Evolutionary conservation across 768 basidiomycete species (phyloP).

Genomic region (Amanita rubescens): DNA sequence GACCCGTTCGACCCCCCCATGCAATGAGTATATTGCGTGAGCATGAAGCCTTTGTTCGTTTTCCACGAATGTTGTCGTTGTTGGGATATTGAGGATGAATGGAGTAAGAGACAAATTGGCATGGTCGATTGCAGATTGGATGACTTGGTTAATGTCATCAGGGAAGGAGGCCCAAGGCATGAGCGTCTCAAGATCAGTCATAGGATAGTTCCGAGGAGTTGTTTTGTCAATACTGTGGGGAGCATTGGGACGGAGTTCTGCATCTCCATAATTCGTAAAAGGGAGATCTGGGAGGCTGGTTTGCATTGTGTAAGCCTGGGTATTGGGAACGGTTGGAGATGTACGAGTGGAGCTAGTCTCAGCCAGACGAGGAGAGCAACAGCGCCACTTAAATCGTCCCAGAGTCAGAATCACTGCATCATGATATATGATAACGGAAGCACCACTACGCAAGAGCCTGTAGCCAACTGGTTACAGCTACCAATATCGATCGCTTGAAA

Average conservation of each 20-base stretch:
- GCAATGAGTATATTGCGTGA: constrained; percentile 7
- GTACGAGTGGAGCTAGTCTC: too few relatives aligned
- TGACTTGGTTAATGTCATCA: constrained; percentile 8
- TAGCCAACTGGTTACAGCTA: too few relatives aligned
- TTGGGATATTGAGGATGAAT: not conserved
- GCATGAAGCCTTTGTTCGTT: constrained; percentile 4
- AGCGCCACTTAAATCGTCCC: too few relatives aligned
- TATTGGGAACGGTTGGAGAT: too few relatives aligned
- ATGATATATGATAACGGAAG: too few relatives aligned
- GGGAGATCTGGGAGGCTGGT: too few relatives aligned
- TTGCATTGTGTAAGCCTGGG: too few relatives aligned
- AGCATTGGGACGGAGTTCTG: constrained; percentile 2
- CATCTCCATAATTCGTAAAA: constrained; percentile 8
- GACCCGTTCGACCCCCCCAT: constrained; percentile 6
- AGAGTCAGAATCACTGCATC: too few relatives aligned
- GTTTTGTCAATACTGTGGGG: constrained; percentile 4
- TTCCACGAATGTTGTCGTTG: not conserved
- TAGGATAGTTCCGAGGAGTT: constrained; percentile 5
- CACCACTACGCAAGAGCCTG: too few relatives aligned
- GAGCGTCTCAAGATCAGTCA: constrained; percentile 5
- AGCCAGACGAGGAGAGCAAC: too few relatives aligned
- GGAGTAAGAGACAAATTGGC: constrained; percentile 9
- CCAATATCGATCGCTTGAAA: too few relatives aligned
- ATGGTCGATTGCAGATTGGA: constrained; percentile 9
- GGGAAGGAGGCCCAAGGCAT: constrained; percentile 10